Conservation (phyloP, 1,284 basidiomycete species). For the Rhodotorula sp. region DNA sequence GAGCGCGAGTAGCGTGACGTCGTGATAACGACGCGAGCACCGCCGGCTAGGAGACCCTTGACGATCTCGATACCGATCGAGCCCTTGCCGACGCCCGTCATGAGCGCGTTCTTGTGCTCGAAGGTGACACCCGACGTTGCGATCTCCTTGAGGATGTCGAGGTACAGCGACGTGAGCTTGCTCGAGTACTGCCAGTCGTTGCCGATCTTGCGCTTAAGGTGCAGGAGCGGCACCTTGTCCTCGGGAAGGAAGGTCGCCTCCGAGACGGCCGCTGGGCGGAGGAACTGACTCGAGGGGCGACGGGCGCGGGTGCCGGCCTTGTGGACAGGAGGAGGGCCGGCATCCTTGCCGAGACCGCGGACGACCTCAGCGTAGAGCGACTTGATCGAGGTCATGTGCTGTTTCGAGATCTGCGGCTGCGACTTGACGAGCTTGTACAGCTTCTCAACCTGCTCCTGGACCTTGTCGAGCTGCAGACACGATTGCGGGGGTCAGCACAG, state of each 20-base stretch:
- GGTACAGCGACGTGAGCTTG: conserved; percentile 76
- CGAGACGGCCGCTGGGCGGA: conserved; percentile 75
- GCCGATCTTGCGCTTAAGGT: conserved; percentile 97
- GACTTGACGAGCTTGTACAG: conserved; percentile 97
- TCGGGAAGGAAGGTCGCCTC: conserved; percentile 72
- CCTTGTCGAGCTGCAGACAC: conserved; percentile 80
- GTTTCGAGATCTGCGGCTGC: conserved; percentile 92
- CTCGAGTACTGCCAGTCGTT: conserved; percentile 93
- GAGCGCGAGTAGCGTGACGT: conserved; percentile 65
- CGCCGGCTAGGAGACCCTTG: conserved; percentile 92
- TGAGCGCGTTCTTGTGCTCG: conserved; percentile 95
- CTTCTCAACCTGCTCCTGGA: conserved; percentile 80
- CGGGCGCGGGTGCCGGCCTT: conserved; percentile 60
- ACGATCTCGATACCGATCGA: conserved; percentile 97
- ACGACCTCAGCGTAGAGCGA: conserved; percentile 95
- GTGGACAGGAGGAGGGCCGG: conserved; percentile 25
- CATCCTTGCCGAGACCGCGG: conserved; percentile 57
- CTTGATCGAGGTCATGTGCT: conserved; percentile 97
- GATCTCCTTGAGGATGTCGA: conserved; percentile 95
- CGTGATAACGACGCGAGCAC: conserved; percentile 93
- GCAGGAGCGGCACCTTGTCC: conserved; percentile 89
- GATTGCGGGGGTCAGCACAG: not conserved
- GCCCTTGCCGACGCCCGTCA: conserved; percentile 96
- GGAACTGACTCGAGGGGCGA: conserved; percentile 88
- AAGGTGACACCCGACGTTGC: conserved; percentile 97